Base-by-base conservation (phyloP, 1,284 basidiomycete genomes). In the Leccinum pachyderme region DNA sequence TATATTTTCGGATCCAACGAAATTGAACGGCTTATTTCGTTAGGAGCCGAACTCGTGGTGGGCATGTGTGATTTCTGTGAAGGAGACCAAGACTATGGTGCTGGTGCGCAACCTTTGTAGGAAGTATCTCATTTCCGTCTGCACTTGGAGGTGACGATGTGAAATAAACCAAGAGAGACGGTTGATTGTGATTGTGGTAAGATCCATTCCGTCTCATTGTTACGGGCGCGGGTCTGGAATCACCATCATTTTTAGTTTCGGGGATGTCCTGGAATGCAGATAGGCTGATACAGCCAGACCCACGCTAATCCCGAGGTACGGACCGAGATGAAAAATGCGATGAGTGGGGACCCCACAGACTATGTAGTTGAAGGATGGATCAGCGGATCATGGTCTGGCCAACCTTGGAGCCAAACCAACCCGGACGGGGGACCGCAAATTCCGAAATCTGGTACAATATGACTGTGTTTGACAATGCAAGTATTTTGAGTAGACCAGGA, bases 401-500 rank as follows among this genome's bases (percentile, higher is more conserved):
- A 11, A 8, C 35, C 22, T 11, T n/a, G 37, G 37, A 39, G 18
- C 9, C 37, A 37, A 9, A 37, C 35, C n/a, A 37, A n/a, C 35
- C 35, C 35, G 35, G 35, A 37, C 18, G n/a, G n/a, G 5, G 37
- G 37, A 11, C 9, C 37, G 37, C 37, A 39, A 11, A 11, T 39
- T 39, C 18, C 37, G n/a, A 5, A 39, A 22, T 7, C 18, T 18
- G 18, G 18, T 18, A 18, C 18, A 39, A 37, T 37, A 39, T 5
- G 37, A 39, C 37, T 6, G 37, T 18, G 18, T 18, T 39, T 39
- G 37, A 39, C 1, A 45, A 18, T 46, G 31, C 18, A 50, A 37
- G 15, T 37, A 18, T 49, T 62, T 43, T 49, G 48, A 55, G 32
- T 25, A 13, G 18, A 47, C 32, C 24, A 29, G n/a, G 35, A n/a